These are phyloP conservation scores for Pezicula rhizophila DNA, from an alignment of 2,329 filamentous ascomycete species.

Conservation along the genomic window DNA sequence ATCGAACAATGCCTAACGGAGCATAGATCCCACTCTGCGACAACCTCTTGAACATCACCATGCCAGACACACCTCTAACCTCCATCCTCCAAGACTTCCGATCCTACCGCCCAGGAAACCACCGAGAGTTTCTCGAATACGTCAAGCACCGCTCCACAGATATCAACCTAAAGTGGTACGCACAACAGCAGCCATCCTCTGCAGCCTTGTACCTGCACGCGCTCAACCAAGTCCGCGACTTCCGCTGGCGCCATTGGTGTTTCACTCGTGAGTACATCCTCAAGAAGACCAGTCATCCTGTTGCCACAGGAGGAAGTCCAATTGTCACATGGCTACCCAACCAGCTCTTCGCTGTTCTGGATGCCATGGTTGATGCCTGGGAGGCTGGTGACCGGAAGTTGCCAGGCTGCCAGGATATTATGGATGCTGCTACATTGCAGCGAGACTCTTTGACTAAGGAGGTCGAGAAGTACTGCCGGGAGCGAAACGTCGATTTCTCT, in stretches of 20 bases:
- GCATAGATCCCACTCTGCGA: constrained; percentile 73
- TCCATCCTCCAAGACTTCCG: constrained; percentile 85
- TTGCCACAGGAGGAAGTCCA: constrained; percentile 73
- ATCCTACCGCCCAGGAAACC: constrained; percentile 81
- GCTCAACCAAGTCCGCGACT: constrained; percentile 72
- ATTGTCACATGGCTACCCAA: constrained; percentile 84
- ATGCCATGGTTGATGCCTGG: constrained; percentile 59
- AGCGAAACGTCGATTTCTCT: constrained; percentile 40
- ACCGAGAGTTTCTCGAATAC: constrained; percentile 75
- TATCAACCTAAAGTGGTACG: constrained; percentile 53
- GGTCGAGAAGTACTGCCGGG: constrained; percentile 67
- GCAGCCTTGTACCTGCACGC: constrained; percentile 57
- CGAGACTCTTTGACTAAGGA: constrained; percentile 63
- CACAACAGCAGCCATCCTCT: constrained; percentile 46
- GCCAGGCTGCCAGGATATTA: constrained; percentile 49
- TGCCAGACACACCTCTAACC: constrained; percentile 86
- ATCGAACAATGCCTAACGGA: background rate
- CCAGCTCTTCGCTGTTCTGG: constrained; percentile 69
- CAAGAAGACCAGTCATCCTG: constrained; percentile 69
- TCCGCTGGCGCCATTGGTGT: constrained; percentile 80
- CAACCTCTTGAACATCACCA: constrained; percentile 76
- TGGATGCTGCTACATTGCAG: constrained; percentile 61
- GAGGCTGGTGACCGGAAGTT: constrained; percentile 25
- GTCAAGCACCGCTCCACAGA: constrained; percentile 48
- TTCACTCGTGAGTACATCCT: constrained; percentile 82